Base-by-base conservation (phyloP, 768 basidiomycete species). In the Suillus americanus region DNA sequence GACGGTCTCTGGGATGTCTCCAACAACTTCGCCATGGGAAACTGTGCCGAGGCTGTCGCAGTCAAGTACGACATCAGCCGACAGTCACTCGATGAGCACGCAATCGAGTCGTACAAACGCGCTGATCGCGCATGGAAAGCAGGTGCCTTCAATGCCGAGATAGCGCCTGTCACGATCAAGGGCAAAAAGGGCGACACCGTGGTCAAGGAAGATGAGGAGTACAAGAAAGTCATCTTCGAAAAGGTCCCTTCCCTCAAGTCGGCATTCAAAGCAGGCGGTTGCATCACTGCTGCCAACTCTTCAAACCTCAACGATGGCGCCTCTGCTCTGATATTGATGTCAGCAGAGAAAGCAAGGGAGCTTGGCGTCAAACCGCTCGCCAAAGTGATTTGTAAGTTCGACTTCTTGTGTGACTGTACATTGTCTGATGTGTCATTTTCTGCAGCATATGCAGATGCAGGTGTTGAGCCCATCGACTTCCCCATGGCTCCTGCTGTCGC, bases 11-110 rank as follows among this genome's bases (percentile, higher is more conserved):
- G 89, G 88, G 97, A 99, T 78, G 94, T 94, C 62, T 97, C 94
- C 85, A 95, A 98, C 85, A 89, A 98, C 79, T 92, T 94, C 74
- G 89, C 95, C 35, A 99, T 99, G 97, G 97, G 97, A 62, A 93
- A 94, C 84, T 99, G 97, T 75, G 97, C 87, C 69, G 97, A 99
- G 79, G 75, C 82, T 70, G 86, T 91, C 35, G 94, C 95, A 16
- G 86, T 84, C 68, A 95, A 95, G 77, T 82, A 89, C 77, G 79
- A 80, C 35, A 95, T 99, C 79, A 83, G 87, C 62, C 91, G 97
- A 54, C 91, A 97, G 77, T 84, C 89, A 35, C 90, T 92, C 75
- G 97, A 99, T 75, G 82, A 85, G 23, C 95, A 95, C 79, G 94
- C 94, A 66, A 89, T 98, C 72, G 94, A 95, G 69, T 97, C 97